Base-by-base conservation (phyloP, 768 basidiomycete species). In the Psilocybe cubensis region DNA sequence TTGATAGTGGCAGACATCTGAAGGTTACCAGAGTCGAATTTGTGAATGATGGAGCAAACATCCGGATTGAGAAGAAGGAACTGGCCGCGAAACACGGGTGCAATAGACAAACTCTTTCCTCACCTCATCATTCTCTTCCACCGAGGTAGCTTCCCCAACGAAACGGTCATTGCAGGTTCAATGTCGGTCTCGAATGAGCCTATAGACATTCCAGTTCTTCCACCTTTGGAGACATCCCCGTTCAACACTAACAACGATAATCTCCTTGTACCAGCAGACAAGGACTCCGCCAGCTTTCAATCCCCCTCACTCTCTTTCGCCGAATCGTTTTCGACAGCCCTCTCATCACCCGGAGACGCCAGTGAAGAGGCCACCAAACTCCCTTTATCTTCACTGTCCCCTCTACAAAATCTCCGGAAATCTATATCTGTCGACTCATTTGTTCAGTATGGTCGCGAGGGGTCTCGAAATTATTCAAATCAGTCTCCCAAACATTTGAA, bases 381-480 rank as follows among this genome's bases (percentile, higher is more conserved):
- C 48, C 58, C 57, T 43, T 56, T 66, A 25, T 64, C 72, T 33
- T 67, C 73, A 52, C 68, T 72, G 53, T 58, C 65, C 42, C 71
- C 75, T 20, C 65, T 76, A 20, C 73, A 76, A 44, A 70, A 67
- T 57, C 80, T 92, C 53, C 82, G 88, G 64, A 91, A 91, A 74
- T 88, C 89, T 25, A 72, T 88, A 58, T 92, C 91, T 20, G 89
- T 86, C 58, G 91, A 92, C 70, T 92, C 91, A 9, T 87, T 92
- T 69, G 79, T 83, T 47, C 75, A 74, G 31, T 76, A 76, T 66
- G 71, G 72, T 62, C 75, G 74, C 61, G 75, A 78, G 41, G 64
- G 66, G 38, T 69, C 76, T 40, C 74, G 79, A 64, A 73, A 67
- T 59, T 69, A 70, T 56, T 69, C 75, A 24, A 71, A 72, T 43